Conservation (phyloP, 129 eudicot genomes). For the Escallonia rubra region DNA sequence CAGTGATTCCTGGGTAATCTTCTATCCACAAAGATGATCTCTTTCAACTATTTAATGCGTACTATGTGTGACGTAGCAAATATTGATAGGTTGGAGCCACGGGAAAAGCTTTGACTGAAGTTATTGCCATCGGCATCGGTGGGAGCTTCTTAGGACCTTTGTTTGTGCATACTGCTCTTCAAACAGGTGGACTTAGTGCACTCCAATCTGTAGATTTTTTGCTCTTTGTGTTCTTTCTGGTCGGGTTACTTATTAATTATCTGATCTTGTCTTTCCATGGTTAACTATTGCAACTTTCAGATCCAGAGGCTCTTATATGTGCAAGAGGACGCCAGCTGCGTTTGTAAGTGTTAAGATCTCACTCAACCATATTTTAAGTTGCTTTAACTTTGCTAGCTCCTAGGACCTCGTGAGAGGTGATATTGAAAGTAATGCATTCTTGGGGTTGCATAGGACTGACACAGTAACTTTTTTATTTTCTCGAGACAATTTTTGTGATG, state of each 20-base stretch:
- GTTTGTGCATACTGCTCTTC: constrained; percentile 99
- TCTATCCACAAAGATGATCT: constrained; percentile 1
- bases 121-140: constrained; percentile 91
- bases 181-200: constrained; percentile 56
- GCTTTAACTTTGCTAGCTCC: too few species aligned
- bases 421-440: too few species aligned
- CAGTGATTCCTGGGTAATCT: constrained; percentile 88
- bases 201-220: background rate
- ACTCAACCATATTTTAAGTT: too few species aligned
- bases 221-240: background rate
- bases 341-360: constrained; percentile 55
- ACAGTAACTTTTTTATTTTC: too few species aligned
- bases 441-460: too few species aligned
- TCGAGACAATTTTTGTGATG: too few species aligned
- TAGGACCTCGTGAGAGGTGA: too few species aligned
- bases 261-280: background rate
- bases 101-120: constrained; percentile 78
- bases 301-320: constrained; percentile 68
- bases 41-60: background rate
- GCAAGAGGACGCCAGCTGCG: constrained; percentile 93
- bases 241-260: background rate
- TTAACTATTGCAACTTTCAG: constrained; percentile 31
- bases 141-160: constrained; percentile 98
- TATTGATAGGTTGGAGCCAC: constrained; percentile 81
- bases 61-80: background rate